These are phyloP conservation scores for Dryas alaskensis DNA, from an alignment of 306 rosid genomes.

Conservation along the genomic window DNA sequence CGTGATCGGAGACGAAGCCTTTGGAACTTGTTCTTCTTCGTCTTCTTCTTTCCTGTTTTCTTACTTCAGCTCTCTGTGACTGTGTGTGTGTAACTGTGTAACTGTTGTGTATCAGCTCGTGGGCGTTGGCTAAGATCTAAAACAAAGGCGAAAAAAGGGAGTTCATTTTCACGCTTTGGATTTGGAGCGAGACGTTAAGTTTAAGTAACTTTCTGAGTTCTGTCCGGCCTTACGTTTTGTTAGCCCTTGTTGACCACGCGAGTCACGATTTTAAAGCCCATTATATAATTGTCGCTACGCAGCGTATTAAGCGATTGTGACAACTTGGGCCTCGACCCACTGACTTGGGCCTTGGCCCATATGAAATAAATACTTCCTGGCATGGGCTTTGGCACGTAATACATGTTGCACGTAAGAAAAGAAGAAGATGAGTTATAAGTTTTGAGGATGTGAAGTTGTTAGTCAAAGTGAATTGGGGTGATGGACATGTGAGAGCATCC, in stretches of 20 bases:
- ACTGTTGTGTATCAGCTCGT: too few relatives aligned
- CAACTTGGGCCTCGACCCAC: too few relatives aligned
- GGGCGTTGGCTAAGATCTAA: background rate
- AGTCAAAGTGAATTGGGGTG: too few relatives aligned
- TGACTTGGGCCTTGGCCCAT: too few relatives aligned
- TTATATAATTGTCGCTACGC: too few relatives aligned
- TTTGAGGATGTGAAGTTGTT: too few relatives aligned
- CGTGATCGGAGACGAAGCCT: conserved; percentile 33
- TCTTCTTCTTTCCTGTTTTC: background rate
- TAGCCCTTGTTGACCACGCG: background rate
- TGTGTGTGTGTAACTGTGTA: background rate
- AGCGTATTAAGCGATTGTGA: too few relatives aligned
- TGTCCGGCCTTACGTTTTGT: background rate
- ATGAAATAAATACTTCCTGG: too few relatives aligned
- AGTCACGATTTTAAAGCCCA: background rate
- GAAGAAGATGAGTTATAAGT: too few relatives aligned
- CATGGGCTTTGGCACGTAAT: too few relatives aligned
- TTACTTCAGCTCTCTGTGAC: background rate
- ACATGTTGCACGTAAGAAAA: too few relatives aligned
- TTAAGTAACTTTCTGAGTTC: background rate
- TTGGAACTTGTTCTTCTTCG: background rate
- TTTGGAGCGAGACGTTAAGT: conserved; percentile 1
- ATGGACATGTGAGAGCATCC: too few relatives aligned
- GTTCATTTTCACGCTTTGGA: background rate
- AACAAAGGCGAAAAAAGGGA: background rate